phyloP scores from a whole-genome alignment of 345 rosid species.

The Eucalyptus victrix region DNA sequence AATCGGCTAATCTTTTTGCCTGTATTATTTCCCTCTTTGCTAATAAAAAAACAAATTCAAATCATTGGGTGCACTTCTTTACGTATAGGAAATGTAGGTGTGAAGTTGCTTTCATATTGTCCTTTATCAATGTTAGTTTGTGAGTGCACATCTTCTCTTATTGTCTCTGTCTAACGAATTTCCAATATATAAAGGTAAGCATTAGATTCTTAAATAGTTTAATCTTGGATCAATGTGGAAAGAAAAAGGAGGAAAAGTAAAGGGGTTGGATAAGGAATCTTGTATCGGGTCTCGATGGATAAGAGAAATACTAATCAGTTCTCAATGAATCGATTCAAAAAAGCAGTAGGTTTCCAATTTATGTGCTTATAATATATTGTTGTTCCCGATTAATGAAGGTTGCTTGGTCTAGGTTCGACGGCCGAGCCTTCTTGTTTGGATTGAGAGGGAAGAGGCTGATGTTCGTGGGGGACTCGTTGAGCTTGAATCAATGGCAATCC shows the following conservation, averaged over 20 bases:
- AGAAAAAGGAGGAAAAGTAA: neutral
- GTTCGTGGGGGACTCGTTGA: slow-evolving; percentile 44
- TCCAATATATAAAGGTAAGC: neutral
- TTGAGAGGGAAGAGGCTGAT: slow-evolving; percentile 25
- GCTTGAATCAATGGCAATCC: slow-evolving; percentile 39
- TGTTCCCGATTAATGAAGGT: neutral
- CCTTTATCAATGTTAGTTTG: neutral
- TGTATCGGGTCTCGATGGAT: neutral
- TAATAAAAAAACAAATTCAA: neutral
- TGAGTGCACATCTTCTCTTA: neutral
- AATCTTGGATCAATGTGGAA: neutral
- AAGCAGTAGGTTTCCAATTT: neutral
- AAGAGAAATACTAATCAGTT: neutral
- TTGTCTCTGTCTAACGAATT: neutral
- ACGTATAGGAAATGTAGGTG: neutral
- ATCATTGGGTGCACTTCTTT: neutral
- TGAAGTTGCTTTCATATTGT: neutral
- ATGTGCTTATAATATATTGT: too few species aligned
- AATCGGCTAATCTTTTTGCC: neutral
- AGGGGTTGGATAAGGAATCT: neutral
- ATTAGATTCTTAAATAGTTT: rapidly evolving
- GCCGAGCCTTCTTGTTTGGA: slow-evolving; percentile 11
- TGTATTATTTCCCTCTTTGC: neutral
- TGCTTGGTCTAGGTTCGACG: slow-evolving; percentile 15
- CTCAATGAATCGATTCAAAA: neutral